Base-by-base conservation (phyloP, 2,329 filamentous ascomycete genomes). In the Seiridium unicorne region DNA sequence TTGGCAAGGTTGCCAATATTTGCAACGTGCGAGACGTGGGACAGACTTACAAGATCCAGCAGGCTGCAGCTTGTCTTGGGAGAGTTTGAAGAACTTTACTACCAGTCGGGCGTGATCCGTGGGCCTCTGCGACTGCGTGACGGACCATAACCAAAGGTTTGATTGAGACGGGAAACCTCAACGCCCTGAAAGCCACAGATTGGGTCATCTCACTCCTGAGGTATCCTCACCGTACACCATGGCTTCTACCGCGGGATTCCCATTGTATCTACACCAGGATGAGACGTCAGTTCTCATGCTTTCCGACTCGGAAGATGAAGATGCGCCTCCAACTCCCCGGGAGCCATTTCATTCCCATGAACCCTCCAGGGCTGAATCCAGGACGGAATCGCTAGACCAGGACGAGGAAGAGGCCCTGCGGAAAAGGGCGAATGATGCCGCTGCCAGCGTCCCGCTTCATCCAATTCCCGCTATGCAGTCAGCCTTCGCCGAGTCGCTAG, bases 401-500 rank as follows among this genome's bases (percentile, higher is more conserved):
- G 40, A 58, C 36, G 61, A 59, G 44, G 62, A 63, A 36, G 65
- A 70, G 55, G 62, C 64, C 46, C 63, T 69, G 64, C 70, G 64
- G 40, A 67, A 70, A 58, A 71, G 66, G 61, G 67, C 66, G 46
- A 69, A 68, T 60, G 70, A 70, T 59, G 67, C 66, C 26, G 66
- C 70, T n/a, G 66, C 69, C 55, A 71, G 69, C 64, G 72, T 77
- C 26, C 79, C 79, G 9, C 69, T 73, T 35, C 92, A 96, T 70
- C 92, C 92, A 5, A 88, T 95, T 56, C 78, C 85, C 13, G 83
- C 84, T 36, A 90, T 95, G 85, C 92, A 95, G 73, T 85, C 84
- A 63, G 90, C 92, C 62, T 95, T 96, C 72, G 88, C 90, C 67
- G 92, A 95, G 75, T 94, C 91, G 2, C 85, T 95, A 66, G 78